Evolutionary conservation across 2,329 filamentous ascomycete species (phyloP), one percentile per base, ranked within the genome.

Genomic region (Fusarium sp.): DNA sequence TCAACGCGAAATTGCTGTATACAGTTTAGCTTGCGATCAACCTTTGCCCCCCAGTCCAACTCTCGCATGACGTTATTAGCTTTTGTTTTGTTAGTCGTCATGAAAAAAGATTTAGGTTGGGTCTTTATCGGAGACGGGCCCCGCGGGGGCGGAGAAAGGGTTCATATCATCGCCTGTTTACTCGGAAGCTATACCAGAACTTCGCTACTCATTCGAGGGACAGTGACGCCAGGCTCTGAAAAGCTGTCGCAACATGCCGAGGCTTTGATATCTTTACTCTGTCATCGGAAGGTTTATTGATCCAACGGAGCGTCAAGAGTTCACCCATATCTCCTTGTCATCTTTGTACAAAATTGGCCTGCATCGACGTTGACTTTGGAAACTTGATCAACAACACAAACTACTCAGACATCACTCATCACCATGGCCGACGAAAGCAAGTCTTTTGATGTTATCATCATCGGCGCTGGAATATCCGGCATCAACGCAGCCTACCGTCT

Each of bases 401-500:
- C 20, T n/a, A 20, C 26, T 9, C 27, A 45, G 5, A 17, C 13
- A 20, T 12, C 27, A 23, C 12, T n/a, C 42, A 42, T n/a, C 27
- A 42, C 9, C 15, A 73, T 73, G 70, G 53, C 40, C n/a, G 63
- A 73, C 26, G 57, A 64, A 14, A 23, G 12, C 15, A 52, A 61
- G 9, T 50, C 27, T 9, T 70, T 67, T 9, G 89, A 91, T 74
- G 80, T 89, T 20, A 79, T 93, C 74, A 89, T 95, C 72, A 81
- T 95, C 56, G 92, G 92, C 15, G 91, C 91, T 4, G 92, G 92
- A 14, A 89, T 95, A 58, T 91, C 91, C 9, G 92, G 92, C 57
- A 91, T 95, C 81, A 93, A 94, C 73, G 85, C 89, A 15, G 92
- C 88, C 17, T 94, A 94, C 75, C 88, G 90, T n/a, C 73, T 93